These are phyloP conservation scores for Isatis tinctoria DNA, from an alignment of 345 rosid genomes.

Conservation along the genomic window DNA sequence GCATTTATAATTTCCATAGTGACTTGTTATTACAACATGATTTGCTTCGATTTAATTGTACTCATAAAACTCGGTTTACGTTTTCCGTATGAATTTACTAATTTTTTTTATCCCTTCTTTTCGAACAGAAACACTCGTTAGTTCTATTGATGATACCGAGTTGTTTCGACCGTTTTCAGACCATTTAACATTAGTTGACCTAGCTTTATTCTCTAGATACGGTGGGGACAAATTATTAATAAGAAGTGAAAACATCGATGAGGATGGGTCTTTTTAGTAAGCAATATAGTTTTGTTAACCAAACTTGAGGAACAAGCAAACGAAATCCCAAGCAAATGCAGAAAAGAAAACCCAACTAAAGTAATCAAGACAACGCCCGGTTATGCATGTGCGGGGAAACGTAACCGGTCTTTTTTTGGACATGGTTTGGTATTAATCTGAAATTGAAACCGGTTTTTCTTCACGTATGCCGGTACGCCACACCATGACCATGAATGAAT, in stretches of 20 bases:
- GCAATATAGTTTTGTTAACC: constrained; percentile 15
- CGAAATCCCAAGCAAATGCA: constrained; percentile 4
- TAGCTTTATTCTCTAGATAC: neutral
- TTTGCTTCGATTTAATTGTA: neutral
- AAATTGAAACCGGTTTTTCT: constrained; percentile 11
- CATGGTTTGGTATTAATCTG: constrained; percentile 10
- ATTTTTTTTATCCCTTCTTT: neutral
- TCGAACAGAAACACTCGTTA: neutral
- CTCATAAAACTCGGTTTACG: neutral
- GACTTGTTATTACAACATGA: neutral
- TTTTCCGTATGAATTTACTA: neutral
- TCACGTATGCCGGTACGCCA: constrained; percentile 57
- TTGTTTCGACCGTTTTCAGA: neutral
- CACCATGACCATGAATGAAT: constrained; percentile 90
- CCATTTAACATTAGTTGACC: neutral
- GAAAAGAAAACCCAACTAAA: constrained; percentile 8
- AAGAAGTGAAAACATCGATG: neutral
- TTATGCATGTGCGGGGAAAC: constrained; percentile 4
- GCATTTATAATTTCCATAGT: neutral
- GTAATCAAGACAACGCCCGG: constrained; percentile 15
- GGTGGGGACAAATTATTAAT: neutral
- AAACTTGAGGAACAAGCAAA: constrained; percentile 9
- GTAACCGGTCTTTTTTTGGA: constrained; percentile 11
- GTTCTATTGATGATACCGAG: neutral
- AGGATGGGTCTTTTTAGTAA: neutral